Base-by-base conservation (phyloP, 2,329 filamentous ascomycete species). In the Epichloe uncinata region DNA sequence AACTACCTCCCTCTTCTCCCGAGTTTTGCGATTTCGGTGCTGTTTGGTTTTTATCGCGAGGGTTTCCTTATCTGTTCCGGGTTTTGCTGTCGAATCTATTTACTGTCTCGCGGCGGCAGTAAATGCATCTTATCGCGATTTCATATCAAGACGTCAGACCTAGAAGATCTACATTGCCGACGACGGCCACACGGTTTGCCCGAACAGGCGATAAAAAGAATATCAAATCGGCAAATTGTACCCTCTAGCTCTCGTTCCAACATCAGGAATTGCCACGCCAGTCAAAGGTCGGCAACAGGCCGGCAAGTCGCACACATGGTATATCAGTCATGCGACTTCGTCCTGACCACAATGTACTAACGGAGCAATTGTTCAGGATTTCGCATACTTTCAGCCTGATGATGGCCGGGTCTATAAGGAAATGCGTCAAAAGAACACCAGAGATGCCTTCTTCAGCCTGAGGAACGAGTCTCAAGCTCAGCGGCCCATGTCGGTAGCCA, bases 401-500 rank as follows among this genome's bases (percentile, higher is more conserved):
- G 62, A 67, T 46, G 59, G 60, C 54, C 63, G 60, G 51, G 67
- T 68, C 60, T 69, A 69, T 50, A 67, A 65, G 52, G 73, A 77
- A 61, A 77, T 78, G 75, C 66, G 67, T 55, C 70, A 78, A 57
- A 77, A 73, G 61, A 60, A 67, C 49, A 63, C 67, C 26, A 72
- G 74, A 56, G 77, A 81, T 65, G 67, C 79, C 16, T 80, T 85
- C 62, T 84, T 85, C 66, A 73, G 73, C 57, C 65, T 76, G 54
- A 77, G 75, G 59, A 64, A 64, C 50, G 72, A 75, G 53, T 72
- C 66, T 20, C 67, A 73, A 48, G 51, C 57, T 12, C 69, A 71
- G 49, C 74, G 84, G 52, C 84, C 85, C 38, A 65, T 78, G 37
- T 90, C 86, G 37, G 75, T 85, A 52, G 78, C 83, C 42, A 91